phyloP scores from a whole-genome alignment of 2,329 filamentous ascomycete species.

The Emergomyces pasteurianus region DNA sequence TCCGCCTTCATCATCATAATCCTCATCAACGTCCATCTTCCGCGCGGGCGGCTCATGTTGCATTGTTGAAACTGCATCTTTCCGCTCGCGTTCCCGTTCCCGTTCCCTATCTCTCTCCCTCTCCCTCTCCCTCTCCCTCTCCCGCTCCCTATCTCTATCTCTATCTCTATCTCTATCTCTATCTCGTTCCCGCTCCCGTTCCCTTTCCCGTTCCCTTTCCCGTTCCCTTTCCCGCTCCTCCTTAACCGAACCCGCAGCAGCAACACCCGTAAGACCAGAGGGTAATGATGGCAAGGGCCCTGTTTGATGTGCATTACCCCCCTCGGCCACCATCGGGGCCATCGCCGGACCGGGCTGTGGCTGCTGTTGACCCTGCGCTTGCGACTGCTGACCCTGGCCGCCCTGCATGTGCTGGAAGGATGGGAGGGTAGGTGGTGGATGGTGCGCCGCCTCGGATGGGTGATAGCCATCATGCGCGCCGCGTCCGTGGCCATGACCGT shows the following conservation, averaged over 20 bases:
- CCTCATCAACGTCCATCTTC: constrained; percentile 94
- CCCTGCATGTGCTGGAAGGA: constrained; percentile 36
- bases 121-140: not conserved
- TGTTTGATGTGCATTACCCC: constrained; percentile 11
- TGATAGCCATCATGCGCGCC: constrained; percentile 71
- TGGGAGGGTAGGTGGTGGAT: constrained; percentile 55
- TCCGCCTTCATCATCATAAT: constrained; percentile 90
- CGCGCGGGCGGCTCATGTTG: constrained; percentile 70
- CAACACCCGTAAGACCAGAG: constrained; percentile 30
- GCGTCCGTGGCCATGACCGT: constrained; percentile 27
- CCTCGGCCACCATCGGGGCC: constrained; percentile 44
- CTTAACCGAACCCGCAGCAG: constrained; percentile 25
- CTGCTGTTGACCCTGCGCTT: constrained; percentile 19
- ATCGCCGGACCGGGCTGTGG: constrained; percentile 42
- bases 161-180: too few relatives aligned
- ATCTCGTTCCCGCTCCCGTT: not conserved
- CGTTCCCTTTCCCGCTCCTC: not conserved
- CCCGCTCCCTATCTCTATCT: constrained; percentile 29
- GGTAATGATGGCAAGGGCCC: constrained; percentile 35
- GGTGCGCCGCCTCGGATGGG: constrained; percentile 84
- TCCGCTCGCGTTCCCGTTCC: constrained; percentile 35
- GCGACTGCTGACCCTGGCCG: constrained; percentile 10
- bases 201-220: not conserved
- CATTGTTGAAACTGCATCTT: constrained; percentile 36
- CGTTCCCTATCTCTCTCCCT: not conserved